Evolutionary conservation across 371 early-diverging fungal genomes (phyloP).

Genomic region (Zancudomyces culisetae): DNA sequence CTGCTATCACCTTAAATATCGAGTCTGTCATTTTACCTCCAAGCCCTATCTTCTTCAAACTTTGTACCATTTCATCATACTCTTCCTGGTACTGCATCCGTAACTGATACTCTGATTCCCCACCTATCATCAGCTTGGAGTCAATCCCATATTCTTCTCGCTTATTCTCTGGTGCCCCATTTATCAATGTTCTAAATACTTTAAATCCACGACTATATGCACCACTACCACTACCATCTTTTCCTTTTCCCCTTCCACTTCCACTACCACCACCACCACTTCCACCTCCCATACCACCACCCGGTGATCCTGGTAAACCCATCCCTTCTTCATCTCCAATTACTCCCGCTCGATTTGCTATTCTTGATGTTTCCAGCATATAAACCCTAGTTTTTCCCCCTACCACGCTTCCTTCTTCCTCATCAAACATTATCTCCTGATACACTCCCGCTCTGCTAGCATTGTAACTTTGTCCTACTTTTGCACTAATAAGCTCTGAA

Average conservation of each 20-base stretch:
- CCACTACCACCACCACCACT: slow-evolving; percentile 4
- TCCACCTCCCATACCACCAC: slow-evolving; percentile 33
- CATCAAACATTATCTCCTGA: slow-evolving; percentile 66
- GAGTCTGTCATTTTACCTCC: slow-evolving; percentile 54
- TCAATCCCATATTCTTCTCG: slow-evolving; percentile 24
- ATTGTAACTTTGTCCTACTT: slow-evolving; percentile 44
- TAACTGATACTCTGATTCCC: not conserved
- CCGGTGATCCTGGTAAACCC: too few species aligned
- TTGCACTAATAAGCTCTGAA: slow-evolving; percentile 66
- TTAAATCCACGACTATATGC: not conserved
- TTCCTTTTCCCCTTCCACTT: not conserved
- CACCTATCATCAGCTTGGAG: slow-evolving; percentile 26
- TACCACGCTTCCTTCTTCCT: slow-evolving; percentile 51
- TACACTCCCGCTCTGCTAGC: slow-evolving; percentile 76
- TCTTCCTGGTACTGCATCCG: not conserved
- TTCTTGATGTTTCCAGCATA: slow-evolving; percentile 51
- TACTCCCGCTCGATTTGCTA: too few species aligned
- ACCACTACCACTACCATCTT: not conserved
- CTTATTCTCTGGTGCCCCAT: slow-evolving; percentile 14
- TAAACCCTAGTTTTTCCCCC: slow-evolving; percentile 73
- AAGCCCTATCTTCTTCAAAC: slow-evolving; percentile 65
- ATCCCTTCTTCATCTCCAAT: too few species aligned
- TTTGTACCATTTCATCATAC: slow-evolving; percentile 34
- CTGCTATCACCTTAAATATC: slow-evolving; percentile 66
- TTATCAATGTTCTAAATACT: not conserved